Conservation (phyloP, 306 rosid species). For the Prunus fruticosa region DNA sequence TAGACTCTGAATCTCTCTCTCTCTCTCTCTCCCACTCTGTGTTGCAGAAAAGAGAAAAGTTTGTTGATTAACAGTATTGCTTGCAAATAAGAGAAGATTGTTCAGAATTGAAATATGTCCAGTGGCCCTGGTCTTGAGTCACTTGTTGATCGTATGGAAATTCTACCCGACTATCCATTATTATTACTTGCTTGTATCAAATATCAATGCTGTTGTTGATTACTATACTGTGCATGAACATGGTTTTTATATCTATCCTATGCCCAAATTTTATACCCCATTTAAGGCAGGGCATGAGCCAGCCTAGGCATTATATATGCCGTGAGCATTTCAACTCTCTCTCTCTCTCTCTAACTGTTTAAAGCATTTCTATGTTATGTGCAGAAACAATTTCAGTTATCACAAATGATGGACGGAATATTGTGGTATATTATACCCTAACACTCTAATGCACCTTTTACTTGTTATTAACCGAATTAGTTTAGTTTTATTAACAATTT, state of each 20-base stretch:
- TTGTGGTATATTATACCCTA: constrained; percentile 58
- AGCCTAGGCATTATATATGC: too few relatives aligned
- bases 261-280: not conserved
- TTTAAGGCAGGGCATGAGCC: too few relatives aligned
- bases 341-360: not conserved
- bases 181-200: not conserved
- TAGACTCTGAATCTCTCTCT: too few relatives aligned
- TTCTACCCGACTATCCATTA: not conserved
- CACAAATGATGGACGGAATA: constrained; percentile 92
- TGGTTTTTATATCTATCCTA: not conserved
- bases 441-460: not conserved
- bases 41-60: constrained; percentile 7
- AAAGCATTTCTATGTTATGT: not conserved
- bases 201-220: not conserved
- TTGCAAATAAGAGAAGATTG: not conserved
- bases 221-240: not conserved
- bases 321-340: not conserved
- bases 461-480: not conserved
- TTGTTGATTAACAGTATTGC: not conserved
- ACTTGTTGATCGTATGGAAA: constrained; percentile 49
- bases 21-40: not conserved
- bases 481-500: not conserved
- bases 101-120: constrained; percentile 33
- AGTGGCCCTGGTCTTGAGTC: constrained; percentile 52
- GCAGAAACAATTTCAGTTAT: constrained; percentile 88